Base-by-base conservation (phyloP, 176 grass and related monocot genomes). In the Rhynchospora breviuscula region DNA sequence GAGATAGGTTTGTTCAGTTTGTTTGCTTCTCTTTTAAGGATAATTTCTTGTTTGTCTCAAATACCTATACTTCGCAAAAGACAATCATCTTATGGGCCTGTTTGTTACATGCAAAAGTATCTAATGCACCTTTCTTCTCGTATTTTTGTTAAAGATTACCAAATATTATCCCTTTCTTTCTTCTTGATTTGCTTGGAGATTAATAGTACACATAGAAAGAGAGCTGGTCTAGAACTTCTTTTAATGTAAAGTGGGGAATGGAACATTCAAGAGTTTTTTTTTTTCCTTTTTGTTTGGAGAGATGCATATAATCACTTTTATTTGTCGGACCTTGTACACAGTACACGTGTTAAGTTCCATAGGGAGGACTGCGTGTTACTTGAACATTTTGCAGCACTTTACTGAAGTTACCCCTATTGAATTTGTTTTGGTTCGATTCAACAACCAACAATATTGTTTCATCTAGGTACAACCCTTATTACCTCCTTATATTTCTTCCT, bases 1-100 rank as follows among this genome's bases (percentile, higher is more conserved):
- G 87, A 91, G 86, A 88, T 88, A 85, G 45, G 82, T 88, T 64
- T 63, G 61, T 63, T 82, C 8, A 8, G 70, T 33, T 77, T 65
- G 26, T 22, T 26, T 73, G 52, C 25, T 35, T 79, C 10, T 87
- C 22, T 83, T 31, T 81, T 40, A 17, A 54, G 17, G 53, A 67
- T 60, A 43, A 4, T 56, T 84, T 59, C 59, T 10, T 79, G 57
- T 26, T 63, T 33, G 10, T 10, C 15, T 83, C 46, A 74, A 71
- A 23, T 13, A 57, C 31, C 5, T 31, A 10, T 78, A 33, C 51
- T 51, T 85, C 44, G 18, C 10, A 66, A 29, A 62, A 61, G 31
- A 5, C 47, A 46, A 46, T 25, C 46, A 62, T 81, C 17, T 59
- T 13, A 65, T 49, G 31, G 44, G 13, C 62, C 45, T 13, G 58